phyloP scores from a whole-genome alignment of 1,284 basidiomycete genomes.

The Ceratobasidium sp. region DNA sequence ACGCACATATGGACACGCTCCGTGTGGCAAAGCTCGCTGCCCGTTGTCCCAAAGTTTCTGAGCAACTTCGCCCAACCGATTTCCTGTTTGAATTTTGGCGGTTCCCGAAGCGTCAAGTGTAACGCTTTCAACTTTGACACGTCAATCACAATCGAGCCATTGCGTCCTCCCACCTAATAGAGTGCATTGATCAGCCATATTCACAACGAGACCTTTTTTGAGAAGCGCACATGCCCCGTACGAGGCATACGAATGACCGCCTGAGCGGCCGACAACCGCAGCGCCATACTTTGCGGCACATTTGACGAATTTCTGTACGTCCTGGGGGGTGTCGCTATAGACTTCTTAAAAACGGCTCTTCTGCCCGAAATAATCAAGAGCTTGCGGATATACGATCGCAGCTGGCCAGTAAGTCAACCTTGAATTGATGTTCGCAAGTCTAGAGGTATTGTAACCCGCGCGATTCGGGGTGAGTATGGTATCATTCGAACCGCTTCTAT shows the following conservation, averaged over 20 bases:
- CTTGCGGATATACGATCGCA: constrained; percentile 41
- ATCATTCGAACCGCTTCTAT: not conserved
- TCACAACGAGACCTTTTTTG: not conserved
- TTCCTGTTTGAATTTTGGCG: constrained; percentile 38
- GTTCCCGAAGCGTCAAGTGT: constrained; percentile 23
- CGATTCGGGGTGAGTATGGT: not conserved
- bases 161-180: constrained; percentile 36
- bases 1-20: constrained; percentile 38
- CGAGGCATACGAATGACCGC: constrained; percentile 41
- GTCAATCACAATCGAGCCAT: constrained; percentile 40
- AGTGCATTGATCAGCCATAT: not conserved
- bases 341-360: not conserved
- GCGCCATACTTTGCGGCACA: constrained; percentile 35
- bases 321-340: constrained; percentile 15
- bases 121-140: constrained; percentile 40
- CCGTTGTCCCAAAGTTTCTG: constrained; percentile 40
- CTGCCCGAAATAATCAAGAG: not conserved
- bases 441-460: not conserved
- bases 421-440: constrained; percentile 33
- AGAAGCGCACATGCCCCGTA: constrained; percentile 27
- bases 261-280: constrained; percentile 39
- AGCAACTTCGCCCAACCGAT: constrained; percentile 40
- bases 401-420: constrained; percentile 37
- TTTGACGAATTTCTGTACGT: constrained; percentile 38
- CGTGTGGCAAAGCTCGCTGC: constrained; percentile 37